phyloP scores from a whole-genome alignment of 2,329 filamentous ascomycete species.

The Coniochaeta ligniaria region DNA sequence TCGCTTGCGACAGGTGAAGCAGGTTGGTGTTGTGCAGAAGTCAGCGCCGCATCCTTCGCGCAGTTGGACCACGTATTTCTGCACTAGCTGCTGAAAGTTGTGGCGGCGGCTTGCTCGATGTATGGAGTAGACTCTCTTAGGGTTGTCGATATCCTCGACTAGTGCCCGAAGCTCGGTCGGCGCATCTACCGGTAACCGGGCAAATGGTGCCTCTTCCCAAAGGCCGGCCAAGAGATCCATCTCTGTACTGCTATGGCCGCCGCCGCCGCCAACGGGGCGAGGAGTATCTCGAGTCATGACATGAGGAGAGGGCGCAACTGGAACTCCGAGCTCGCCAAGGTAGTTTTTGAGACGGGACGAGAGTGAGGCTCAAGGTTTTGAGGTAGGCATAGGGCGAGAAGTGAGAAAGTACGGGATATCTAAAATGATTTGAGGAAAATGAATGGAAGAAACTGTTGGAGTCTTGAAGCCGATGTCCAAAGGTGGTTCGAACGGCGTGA shows the following conservation, averaged over 20 bases:
- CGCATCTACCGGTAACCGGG: slow-evolving; percentile 52
- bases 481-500: not conserved
- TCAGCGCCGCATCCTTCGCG: slow-evolving; percentile 68
- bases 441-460: no score
- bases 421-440: not conserved
- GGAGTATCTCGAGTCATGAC: slow-evolving; percentile 43
- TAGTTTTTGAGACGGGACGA: not conserved
- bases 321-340: not conserved
- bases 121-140: slow-evolving; percentile 52
- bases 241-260: slow-evolving; percentile 25
- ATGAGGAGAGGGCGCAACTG: slow-evolving; percentile 15
- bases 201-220: slow-evolving; percentile 55
- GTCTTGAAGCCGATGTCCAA: not conserved
- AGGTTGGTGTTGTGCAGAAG: slow-evolving; percentile 67
- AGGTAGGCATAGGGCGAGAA: not conserved
- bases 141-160: slow-evolving; percentile 53
- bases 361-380: not conserved
- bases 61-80: slow-evolving; percentile 75
- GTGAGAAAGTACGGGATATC: not conserved
- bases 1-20: slow-evolving; percentile 70
- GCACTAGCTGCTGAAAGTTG: slow-evolving; percentile 59
- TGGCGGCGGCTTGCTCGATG: slow-evolving; percentile 55
- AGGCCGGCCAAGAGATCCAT: slow-evolving; percentile 47
- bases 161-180: slow-evolving; percentile 48
- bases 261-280: slow-evolving; percentile 20